phyloP scores from a whole-genome alignment of 1,284 basidiomycete genomes.

The Tylopilus microsporus region DNA sequence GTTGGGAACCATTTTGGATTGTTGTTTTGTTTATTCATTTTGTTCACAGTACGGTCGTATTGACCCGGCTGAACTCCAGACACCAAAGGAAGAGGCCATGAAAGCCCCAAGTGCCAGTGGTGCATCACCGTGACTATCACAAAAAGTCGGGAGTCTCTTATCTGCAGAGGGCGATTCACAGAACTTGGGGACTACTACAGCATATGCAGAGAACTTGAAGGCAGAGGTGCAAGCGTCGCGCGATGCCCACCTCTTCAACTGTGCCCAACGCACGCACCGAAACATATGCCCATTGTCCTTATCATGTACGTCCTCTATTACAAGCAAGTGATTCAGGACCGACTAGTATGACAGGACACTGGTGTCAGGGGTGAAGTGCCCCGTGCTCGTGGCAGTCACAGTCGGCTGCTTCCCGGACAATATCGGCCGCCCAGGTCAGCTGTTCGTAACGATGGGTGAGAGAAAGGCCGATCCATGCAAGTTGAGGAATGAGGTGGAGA shows the following conservation, averaged over 20 bases:
- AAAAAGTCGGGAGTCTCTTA: conserved; percentile 32
- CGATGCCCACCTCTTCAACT: conserved; percentile 34
- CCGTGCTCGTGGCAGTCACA: conserved; percentile 25
- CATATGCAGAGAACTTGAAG: conserved; percentile 36
- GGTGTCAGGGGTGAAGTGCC: conserved; percentile 32
- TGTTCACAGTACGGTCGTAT: too few species aligned
- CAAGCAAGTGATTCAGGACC: neutral
- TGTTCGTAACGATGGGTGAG: too few species aligned
- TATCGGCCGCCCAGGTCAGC: too few species aligned
- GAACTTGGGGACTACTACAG: conserved; percentile 10
- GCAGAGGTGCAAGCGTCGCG: conserved; percentile 30
- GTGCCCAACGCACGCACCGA: conserved; percentile 38
- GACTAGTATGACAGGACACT: conserved; percentile 21
- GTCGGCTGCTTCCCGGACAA: too few species aligned
- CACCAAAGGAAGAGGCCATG: too few species aligned
- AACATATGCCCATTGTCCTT: conserved; percentile 35
- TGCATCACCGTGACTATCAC: conserved; percentile 16
- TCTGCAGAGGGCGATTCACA: conserved; percentile 18
- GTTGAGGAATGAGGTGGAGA: too few species aligned
- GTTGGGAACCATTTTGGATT: too few species aligned
- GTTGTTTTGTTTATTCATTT: too few species aligned
- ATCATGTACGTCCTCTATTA: conserved; percentile 3
- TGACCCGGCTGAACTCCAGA: too few species aligned
- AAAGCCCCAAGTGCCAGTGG: too few species aligned
- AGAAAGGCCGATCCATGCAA: too few species aligned